Evolutionary conservation across 495 filamentous ascomycete genomes (phyloP).

Genomic region (Talaromyces nanjingensis): DNA sequence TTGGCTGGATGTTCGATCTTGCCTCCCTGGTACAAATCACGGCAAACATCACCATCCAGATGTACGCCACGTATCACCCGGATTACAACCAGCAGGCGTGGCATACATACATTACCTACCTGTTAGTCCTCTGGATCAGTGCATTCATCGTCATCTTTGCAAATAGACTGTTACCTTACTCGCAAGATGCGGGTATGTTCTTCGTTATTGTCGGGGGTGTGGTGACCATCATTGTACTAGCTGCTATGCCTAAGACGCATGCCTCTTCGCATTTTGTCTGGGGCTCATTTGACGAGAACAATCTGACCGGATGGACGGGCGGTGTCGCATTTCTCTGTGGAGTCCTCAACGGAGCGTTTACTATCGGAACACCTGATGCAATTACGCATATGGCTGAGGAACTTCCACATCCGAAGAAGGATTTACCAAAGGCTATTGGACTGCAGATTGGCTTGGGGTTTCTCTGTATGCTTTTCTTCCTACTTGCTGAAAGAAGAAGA

Average conservation of each 20-base stretch:
- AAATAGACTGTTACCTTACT: slow-evolving; percentile 55
- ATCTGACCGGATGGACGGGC: slow-evolving; percentile 55
- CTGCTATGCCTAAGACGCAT: slow-evolving; percentile 60
- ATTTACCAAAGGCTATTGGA: slow-evolving; percentile 52
- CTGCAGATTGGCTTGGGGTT: slow-evolving; percentile 27
- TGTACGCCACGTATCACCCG: slow-evolving; percentile 60
- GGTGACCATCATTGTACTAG: slow-evolving; percentile 60
- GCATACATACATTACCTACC: slow-evolving; percentile 68
- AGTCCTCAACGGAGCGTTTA: slow-evolving; percentile 70
- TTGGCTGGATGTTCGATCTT: slow-evolving; percentile 63
- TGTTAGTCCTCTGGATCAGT: slow-evolving; percentile 57
- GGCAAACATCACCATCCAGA: slow-evolving; percentile 56
- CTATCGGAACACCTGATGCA: slow-evolving; percentile 66
- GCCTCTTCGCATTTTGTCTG: slow-evolving; percentile 55
- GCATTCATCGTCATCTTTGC: slow-evolving; percentile 57
- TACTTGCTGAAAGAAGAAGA: not conserved
- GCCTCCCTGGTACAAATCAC: slow-evolving; percentile 60
- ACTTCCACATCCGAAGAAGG: slow-evolving; percentile 51
- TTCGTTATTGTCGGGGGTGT: slow-evolving; percentile 57
- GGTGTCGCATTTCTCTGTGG: slow-evolving; percentile 68
- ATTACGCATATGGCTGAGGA: slow-evolving; percentile 73
- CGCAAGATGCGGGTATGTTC: slow-evolving; percentile 56
- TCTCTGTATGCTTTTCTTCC: slow-evolving; percentile 17
- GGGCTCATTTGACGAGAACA: slow-evolving; percentile 50
- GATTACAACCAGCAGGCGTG: slow-evolving; percentile 51